Evolutionary conservation across 2,329 filamentous ascomycete species (phyloP).

Genomic region (Diaporthe citriasiana): DNA sequence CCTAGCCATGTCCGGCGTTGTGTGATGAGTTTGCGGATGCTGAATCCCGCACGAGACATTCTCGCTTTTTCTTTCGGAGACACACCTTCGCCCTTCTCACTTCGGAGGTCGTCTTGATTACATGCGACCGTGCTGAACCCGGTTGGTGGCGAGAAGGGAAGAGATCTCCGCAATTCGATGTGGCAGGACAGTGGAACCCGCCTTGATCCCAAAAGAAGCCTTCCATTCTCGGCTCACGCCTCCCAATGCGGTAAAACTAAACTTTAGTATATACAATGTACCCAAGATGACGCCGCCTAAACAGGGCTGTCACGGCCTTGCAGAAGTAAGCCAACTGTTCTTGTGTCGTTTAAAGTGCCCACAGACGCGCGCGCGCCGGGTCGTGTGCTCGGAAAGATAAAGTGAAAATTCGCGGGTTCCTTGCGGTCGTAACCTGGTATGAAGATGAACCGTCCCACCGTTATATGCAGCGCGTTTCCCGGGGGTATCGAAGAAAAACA

Average conservation of each 20-base stretch:
- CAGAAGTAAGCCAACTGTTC: neutral
- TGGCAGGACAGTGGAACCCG: neutral
- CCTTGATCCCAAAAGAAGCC: neutral
- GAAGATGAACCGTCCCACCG: slow-evolving; percentile 36
- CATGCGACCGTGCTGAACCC: slow-evolving; percentile 27
- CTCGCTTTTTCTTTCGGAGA: slow-evolving; percentile 28
- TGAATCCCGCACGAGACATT: slow-evolving; percentile 58
- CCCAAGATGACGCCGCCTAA: neutral
- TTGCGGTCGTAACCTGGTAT: slow-evolving; percentile 23
- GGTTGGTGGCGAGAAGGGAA: slow-evolving; percentile 9
- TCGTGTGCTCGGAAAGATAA: slow-evolving; percentile 1
- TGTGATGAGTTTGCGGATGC: slow-evolving; percentile 60
- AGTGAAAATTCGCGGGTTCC: slow-evolving; percentile 8
- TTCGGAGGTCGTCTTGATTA: slow-evolving; percentile 10
- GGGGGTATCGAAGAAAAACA: slow-evolving; percentile 39
- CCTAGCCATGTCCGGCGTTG: slow-evolving; percentile 46
- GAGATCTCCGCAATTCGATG: neutral
- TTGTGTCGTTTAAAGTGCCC: neutral
- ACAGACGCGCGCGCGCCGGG: slow-evolving; percentile 10
- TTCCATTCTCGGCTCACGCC: slow-evolving; percentile 29
- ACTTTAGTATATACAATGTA: slow-evolving; percentile 10
- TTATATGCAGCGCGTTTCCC: slow-evolving; percentile 40
- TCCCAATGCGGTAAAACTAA: slow-evolving; percentile 21
- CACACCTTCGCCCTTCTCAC: slow-evolving; percentile 29
- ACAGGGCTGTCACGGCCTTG: neutral